Base-by-base conservation (phyloP, 768 basidiomycete species). In the Trametes cubensis region DNA sequence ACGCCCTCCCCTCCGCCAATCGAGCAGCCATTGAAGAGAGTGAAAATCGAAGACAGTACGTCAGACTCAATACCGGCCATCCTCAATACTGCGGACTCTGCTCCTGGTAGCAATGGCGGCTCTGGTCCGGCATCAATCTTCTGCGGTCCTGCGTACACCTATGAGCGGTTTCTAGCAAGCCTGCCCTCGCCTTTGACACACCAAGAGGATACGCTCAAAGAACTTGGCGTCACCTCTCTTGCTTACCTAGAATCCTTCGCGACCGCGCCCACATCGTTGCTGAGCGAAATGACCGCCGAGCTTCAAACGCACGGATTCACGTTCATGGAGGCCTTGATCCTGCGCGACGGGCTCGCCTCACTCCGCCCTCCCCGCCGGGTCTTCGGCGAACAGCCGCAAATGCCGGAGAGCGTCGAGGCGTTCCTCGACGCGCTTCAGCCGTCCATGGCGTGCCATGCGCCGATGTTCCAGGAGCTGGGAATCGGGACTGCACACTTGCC, bases 281-380 rank as follows among this genome's bases (percentile, higher is more conserved):
- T 47, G 18, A 20, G 30, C 30, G 17, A 54, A 0, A 17, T 47
- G 20, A 30, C 45, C 21, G 44, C 39, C 15, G 41, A n/a, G 11
- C 59, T 60, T 4, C 59, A 45, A 7, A 45, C 34, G 45, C 51
- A 15, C 7, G 59, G 59, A 1, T 39, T 60, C 34, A 54, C 30
- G 17, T 54, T 54, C 51, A 47, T 54, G 45, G 59, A 60, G 15
- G 51, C 59, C 18, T 34, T 60, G 17, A 45, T 60, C 17, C 30
- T 60, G 8, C 51, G 59, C 30, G 30, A 46, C 21, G 59, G 41
- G 8, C 45, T 60, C 6, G 15, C 34, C 17, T 14, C 45, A 7
- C 42, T 60, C 21, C 52, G 48, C 45, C 20, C 4, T n/a, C 13
- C 34, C 34, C 34, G 34, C 34, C 34, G 34, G 5, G 34, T 34